Base-by-base conservation (phyloP, 352 stramenopile species). In the Lagenidium sp. region DNA sequence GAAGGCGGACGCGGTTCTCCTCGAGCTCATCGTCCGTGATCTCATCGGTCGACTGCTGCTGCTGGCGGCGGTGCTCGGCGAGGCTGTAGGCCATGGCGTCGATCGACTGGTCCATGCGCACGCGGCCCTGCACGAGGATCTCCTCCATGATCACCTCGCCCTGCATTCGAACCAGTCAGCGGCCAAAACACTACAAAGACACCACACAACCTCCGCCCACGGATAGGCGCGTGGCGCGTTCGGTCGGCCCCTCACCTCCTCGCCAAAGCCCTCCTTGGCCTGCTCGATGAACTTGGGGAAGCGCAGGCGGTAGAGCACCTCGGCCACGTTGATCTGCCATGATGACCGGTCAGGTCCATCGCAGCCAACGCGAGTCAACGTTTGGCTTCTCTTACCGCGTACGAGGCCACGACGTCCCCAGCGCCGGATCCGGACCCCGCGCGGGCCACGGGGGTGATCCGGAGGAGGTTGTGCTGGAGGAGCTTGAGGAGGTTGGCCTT, bases 101-200 rank as follows among this genome's bases (percentile, higher is more conserved):
- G 26, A 94, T 40, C 23, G 76, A 90, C 55, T 94, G 79, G 61
- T 92, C 82, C 35, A 94, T 71, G 10, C 82, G 82, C 41, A 94
- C 65, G 43, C 82, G 73, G 6, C 82, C 82, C 36, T 88, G 76
- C 29, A 91, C 75, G 5, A 94, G 46, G n/a, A 94, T 50, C 47
- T 94, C 82, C 44, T 94, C 79, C 82, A 94, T 94, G 28, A 94
- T 79, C 23, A 94, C 69, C 41, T 91, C 78, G 25, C 82, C 82
- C 52, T n/a, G n/a, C 70, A 46, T 16, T 22, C 6, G 16, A 18
- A 8, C 38, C 32, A 22, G 15, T 22, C 32, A 57, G n/a, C 34
- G 19, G 18, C n/a, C n/a, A n/a, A 24, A 19, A 22, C 13, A 1
- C 37, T 18, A n/a, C 13, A n/a, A n/a, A n/a, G n/a, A n/a, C n/a